Conservation (phyloP, 2,329 filamentous ascomycete species). For the Alternaria arborescens region DNA sequence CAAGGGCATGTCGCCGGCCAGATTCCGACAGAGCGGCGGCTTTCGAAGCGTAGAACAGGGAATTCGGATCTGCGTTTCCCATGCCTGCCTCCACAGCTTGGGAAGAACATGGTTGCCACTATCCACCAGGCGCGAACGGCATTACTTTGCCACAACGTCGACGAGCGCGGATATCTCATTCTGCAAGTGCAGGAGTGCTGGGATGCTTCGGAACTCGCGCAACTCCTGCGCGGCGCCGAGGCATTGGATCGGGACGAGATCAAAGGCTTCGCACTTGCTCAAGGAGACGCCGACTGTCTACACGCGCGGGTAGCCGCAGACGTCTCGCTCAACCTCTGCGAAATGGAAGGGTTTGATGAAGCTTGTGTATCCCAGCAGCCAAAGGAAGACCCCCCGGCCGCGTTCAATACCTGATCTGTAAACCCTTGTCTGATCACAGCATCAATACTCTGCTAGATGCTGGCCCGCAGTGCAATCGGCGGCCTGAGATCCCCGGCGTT, state of each 20-base stretch:
- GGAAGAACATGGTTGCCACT: constrained; percentile 8
- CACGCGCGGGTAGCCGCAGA: constrained; percentile 2
- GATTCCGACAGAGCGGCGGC: not conserved
- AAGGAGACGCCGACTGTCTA: constrained; percentile 2
- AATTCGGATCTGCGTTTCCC: constrained; percentile 21
- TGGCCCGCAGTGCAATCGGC: constrained; percentile 1
- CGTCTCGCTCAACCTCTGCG: not conserved
- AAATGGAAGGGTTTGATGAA: constrained; percentile 5
- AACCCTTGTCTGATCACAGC: constrained; percentile 4
- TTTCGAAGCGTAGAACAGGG: not conserved
- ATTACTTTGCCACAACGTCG: not conserved
- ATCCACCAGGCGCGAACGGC: constrained; percentile 1
- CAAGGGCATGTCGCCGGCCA: not conserved
- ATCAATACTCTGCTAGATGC: constrained; percentile 16
- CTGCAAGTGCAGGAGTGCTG: not conserved
- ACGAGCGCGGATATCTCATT: constrained; percentile 12
- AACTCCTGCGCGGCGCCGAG: not conserved
- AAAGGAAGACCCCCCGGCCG: not conserved
- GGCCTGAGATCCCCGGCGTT: constrained; percentile 14
- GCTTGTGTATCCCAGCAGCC: not conserved
- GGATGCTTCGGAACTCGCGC: constrained; percentile 6
- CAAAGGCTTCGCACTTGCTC: constrained; percentile 10
- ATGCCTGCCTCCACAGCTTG: constrained; percentile 8
- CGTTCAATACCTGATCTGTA: constrained; percentile 11
- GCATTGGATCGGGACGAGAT: constrained; percentile 1